phyloP scores from a whole-genome alignment of 257 asterid species.

The Vinca minor region DNA sequence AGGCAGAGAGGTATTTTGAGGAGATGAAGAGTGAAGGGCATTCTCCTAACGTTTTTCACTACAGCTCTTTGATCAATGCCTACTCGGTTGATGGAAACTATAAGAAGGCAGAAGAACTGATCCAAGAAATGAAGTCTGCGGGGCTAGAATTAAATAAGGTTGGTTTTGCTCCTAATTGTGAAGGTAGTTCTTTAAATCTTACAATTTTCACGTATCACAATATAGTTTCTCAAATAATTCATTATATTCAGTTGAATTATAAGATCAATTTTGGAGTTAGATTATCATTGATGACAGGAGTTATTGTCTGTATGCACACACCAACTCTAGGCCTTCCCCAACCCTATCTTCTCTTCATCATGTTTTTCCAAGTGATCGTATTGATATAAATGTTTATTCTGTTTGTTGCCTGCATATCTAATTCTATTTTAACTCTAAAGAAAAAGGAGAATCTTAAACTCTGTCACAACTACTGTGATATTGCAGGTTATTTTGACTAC shows the following conservation, averaged over 20 bases:
- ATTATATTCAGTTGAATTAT: neutral
- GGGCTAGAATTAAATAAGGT: conserved; percentile 79
- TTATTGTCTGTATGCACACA: neutral
- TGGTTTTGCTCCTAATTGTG: neutral
- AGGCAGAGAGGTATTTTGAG: conserved; percentile 73
- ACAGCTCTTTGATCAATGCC: conserved; percentile 93
- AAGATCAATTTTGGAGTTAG: neutral
- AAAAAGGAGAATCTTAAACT: neutral
- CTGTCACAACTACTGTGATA: neutral
- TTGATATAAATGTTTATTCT: neutral
- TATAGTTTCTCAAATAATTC: neutral
- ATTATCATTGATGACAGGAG: neutral
- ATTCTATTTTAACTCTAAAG: neutral
- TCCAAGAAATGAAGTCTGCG: conserved; percentile 69
- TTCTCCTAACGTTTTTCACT: conserved; percentile 81
- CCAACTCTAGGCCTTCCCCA: neutral
- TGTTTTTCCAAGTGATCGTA: neutral
- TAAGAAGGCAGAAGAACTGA: conserved; percentile 58
- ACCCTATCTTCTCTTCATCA: neutral
- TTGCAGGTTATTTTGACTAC: conserved; percentile 82
- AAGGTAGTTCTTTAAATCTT: neutral
- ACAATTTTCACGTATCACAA: neutral
- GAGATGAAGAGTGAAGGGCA: conserved; percentile 88
- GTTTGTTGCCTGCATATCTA: neutral
- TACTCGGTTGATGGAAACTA: conserved; percentile 65